These are phyloP conservation scores for Wallacemonas rigidus DNA, from an alignment of 208 protist genomes.

Conservation along the genomic window DNA sequence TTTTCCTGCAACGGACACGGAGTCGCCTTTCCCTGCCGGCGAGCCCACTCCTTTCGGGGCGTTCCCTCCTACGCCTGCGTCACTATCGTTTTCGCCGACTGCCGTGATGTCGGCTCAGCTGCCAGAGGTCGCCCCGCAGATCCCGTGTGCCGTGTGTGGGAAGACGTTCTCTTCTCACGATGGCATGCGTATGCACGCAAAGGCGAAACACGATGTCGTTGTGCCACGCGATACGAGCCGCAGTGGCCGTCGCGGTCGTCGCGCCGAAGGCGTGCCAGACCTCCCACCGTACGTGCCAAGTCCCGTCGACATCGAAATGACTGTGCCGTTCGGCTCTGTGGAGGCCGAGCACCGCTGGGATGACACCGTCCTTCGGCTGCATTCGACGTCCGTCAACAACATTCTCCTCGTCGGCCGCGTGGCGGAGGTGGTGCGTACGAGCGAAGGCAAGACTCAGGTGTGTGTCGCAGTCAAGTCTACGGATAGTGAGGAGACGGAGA, in stretches of 20 bases:
- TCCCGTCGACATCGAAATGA: constrained; percentile 85
- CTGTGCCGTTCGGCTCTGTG: constrained; percentile 67
- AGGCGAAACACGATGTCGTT: constrained; percentile 75
- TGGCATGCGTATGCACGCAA: constrained; percentile 78
- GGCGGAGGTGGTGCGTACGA: constrained; percentile 35
- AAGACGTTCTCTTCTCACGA: constrained; percentile 61
- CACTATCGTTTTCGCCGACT: constrained; percentile 4
- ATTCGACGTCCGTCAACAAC: constrained; percentile 77
- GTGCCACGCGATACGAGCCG: constrained; percentile 27
- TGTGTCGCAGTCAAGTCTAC: constrained; percentile 53
- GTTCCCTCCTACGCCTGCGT: background rate
- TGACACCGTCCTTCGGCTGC: constrained; percentile 70
- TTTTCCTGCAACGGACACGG: constrained; percentile 17
- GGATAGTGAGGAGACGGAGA: constrained; percentile 36
- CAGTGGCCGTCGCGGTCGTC: constrained; percentile 20
- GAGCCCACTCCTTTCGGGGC: background rate
- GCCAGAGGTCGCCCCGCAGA: constrained; percentile 22
- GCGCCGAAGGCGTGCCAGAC: constrained; percentile 28
- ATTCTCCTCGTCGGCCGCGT: constrained; percentile 55
- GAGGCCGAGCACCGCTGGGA: constrained; percentile 40
- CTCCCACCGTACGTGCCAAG: constrained; percentile 88
- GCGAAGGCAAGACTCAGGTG: constrained; percentile 41
- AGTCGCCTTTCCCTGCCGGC: constrained; percentile 41
- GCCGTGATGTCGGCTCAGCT: constrained; percentile 19
- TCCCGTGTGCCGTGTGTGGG: constrained; percentile 66